phyloP scores from a whole-genome alignment of 331 rosid genomes.

The Malus hybrid region DNA sequence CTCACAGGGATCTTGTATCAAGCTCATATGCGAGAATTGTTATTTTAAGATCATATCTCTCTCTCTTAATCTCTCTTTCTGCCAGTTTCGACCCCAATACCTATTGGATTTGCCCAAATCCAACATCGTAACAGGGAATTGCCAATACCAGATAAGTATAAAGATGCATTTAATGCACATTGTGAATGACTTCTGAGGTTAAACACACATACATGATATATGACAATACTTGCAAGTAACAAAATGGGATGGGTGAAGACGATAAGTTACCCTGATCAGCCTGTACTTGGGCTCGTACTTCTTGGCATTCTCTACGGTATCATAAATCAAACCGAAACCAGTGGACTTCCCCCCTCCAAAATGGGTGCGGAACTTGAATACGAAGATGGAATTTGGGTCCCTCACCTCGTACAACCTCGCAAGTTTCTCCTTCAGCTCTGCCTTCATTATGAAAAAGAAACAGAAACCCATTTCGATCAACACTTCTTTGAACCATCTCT shows the following conservation, averaged over 20 bases:
- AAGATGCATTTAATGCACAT: neutral
- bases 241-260: neutral
- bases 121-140: neutral
- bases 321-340: conserved; percentile 41
- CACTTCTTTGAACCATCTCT: neutral
- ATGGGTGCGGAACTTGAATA: conserved; percentile 51
- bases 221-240: neutral
- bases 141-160: neutral
- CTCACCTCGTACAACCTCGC: conserved; percentile 41
- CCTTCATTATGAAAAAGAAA: conserved; percentile 13
- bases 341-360: conserved; percentile 51
- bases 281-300: conserved; percentile 48
- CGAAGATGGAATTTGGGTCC: conserved; percentile 38
- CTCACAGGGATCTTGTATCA: neutral
- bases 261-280: conserved; percentile 40
- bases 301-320: conserved; percentile 42
- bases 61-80: neutral
- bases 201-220: neutral
- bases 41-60: neutral
- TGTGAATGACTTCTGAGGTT: neutral
- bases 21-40: neutral
- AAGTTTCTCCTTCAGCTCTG: conserved; percentile 40
- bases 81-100: neutral
- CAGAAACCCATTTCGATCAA: neutral
- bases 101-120: neutral